Base-by-base conservation (phyloP, 192 early-diverging fungal species). In the Borealophlyctis nickersoniae region DNA sequence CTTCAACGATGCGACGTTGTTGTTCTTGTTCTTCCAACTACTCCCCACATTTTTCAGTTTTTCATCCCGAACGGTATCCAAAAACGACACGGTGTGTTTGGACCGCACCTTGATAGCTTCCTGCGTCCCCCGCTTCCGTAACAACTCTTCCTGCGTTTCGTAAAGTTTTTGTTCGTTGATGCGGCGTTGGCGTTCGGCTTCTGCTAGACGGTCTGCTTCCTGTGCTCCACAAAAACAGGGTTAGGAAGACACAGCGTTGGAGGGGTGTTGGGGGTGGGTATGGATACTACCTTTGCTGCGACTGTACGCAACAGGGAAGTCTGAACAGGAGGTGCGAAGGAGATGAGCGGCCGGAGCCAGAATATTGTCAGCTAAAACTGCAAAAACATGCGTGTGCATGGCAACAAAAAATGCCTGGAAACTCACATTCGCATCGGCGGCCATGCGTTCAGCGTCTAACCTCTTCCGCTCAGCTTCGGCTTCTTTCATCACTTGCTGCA, bases 21-120 rank as follows among this genome's bases (percentile, higher is more conserved):
- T 66, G 26, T 29, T 68, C 59, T 36, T 60, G 58, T 34, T 68
- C 52, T 35, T 61, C 59, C 3, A 68, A 49, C 60, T 62, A 22
- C 27, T 30, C n/a, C n/a, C n/a, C n/a, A n/a, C n/a, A n/a, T n/a
- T n/a, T n/a, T n/a, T n/a, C n/a, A n/a, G n/a, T n/a, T n/a, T n/a
- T n/a, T n/a, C n/a, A n/a, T n/a, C n/a, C n/a, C n/a, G n/a, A n/a
- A n/a, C n/a, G n/a, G n/a, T n/a, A n/a, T n/a, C n/a, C n/a, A n/a
- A n/a, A n/a, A n/a, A n/a, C n/a, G n/a, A n/a, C n/a, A n/a, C n/a
- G n/a, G n/a, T n/a, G 39, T 45, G 19, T 19, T 19, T 45, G 29
- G 35, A 13, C 4, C 29, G 3, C 26, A 62, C 53, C 51, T n/a
- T 35, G 30, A 68, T 69, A 2, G 67, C 67, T 14, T 62, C 39